Conservation (phyloP, 2,329 filamentous ascomycete genomes). For the Calonectria honghensis region DNA sequence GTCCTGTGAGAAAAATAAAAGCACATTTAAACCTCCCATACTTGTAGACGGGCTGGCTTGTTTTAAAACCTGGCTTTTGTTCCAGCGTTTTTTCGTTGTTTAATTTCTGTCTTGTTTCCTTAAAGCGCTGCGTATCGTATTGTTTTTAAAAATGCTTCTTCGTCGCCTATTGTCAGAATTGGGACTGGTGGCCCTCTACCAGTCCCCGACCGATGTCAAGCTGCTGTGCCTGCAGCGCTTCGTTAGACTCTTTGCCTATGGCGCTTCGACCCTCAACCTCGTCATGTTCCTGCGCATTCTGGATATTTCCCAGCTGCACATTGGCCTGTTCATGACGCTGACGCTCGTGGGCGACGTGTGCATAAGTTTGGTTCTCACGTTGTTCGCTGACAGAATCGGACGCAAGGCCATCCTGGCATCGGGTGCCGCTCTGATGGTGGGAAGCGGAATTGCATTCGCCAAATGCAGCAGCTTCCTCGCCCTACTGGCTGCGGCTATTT, state of each 20-base stretch:
- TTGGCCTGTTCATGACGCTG: conserved; percentile 80
- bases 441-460: conserved; percentile 74
- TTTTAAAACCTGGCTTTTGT: background rate
- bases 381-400: conserved; percentile 75
- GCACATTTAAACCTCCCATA: conserved; percentile 1
- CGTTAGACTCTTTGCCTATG: conserved; percentile 78
- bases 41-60: background rate
- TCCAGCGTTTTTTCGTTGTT: background rate
- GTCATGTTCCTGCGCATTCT: conserved; percentile 73
- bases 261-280: conserved; percentile 74
- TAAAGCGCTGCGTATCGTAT: background rate
- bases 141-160: background rate
- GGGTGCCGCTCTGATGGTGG: conserved; percentile 73
- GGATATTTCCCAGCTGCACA: conserved; percentile 68
- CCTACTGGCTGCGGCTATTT: conserved; percentile 72
- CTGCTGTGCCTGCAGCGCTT: conserved; percentile 76
- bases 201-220: conserved; percentile 59
- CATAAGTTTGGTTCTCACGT: conserved; percentile 75
- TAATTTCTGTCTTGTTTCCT: background rate
- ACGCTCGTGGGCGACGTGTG: conserved; percentile 76
- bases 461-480: conserved; percentile 73
- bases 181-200: conserved; percentile 54
- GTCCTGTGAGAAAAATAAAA: conserved; percentile 6
- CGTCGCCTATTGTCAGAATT: conserved; percentile 43
- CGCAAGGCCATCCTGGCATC: conserved; percentile 71